Evolutionary conservation across 2,329 filamentous ascomycete genomes (phyloP).

Genomic region (Cytospora paraplurivora): DNA sequence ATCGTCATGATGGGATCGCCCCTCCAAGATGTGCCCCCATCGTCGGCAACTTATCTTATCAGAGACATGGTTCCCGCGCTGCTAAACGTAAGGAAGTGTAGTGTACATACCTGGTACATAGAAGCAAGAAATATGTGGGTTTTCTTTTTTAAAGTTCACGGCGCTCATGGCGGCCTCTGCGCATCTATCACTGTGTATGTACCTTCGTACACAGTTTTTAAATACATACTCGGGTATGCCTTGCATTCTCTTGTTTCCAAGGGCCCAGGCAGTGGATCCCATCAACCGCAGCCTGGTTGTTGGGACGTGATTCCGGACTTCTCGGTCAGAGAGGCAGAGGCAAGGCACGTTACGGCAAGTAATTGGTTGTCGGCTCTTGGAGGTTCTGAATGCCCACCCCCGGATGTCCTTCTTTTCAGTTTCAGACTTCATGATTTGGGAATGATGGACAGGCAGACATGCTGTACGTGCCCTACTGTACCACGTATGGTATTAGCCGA

Average conservation of each 20-base stretch:
- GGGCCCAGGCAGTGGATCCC: background rate
- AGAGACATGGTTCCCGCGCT: slow-evolving; percentile 3
- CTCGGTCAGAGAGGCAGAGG: background rate
- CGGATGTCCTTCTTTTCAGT: background rate
- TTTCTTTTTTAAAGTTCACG: slow-evolving; percentile 7
- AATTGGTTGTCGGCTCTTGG: background rate
- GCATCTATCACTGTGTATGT: background rate
- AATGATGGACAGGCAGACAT: too few species aligned
- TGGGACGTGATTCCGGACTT: background rate
- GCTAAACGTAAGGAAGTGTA: too few species aligned
- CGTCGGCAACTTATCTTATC: slow-evolving; percentile 26
- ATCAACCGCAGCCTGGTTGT: background rate
- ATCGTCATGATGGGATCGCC: background rate
- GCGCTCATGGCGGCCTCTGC: slow-evolving; percentile 24
- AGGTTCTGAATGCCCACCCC: background rate
- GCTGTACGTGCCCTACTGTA: background rate
- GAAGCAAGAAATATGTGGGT: slow-evolving; percentile 13
- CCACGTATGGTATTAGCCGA: background rate
- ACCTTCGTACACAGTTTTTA: background rate
- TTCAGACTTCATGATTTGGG: too few species aligned
- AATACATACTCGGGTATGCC: background rate
- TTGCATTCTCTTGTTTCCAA: background rate
- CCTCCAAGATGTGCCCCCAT: background rate
- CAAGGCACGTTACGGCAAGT: background rate
- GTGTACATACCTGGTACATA: slow-evolving; percentile 10